phyloP scores from a whole-genome alignment of 2,329 filamentous ascomycete species.

The Fusarium pininemorale region DNA sequence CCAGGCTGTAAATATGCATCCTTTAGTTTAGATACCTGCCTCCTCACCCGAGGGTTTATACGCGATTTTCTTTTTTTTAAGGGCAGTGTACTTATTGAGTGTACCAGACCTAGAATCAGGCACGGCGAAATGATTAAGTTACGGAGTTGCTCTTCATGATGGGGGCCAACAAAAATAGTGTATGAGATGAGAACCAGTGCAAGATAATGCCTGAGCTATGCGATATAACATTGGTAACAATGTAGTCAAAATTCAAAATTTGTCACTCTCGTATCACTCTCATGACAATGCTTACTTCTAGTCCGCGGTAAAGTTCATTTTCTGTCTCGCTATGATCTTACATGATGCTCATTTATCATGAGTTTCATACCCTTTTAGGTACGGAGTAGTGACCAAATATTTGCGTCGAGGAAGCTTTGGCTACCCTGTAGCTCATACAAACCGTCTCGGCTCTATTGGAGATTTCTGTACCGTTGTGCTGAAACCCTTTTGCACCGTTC shows the following conservation, averaged over 20 bases:
- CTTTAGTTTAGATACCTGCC: slow-evolving; percentile 41
- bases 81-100: slow-evolving; percentile 45
- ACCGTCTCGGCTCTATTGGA: neutral
- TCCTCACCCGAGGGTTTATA: slow-evolving; percentile 26
- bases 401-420: neutral
- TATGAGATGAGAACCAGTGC: slow-evolving; percentile 23
- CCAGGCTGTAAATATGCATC: slow-evolving; percentile 61
- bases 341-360: neutral
- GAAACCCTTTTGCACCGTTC: neutral
- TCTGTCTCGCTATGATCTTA: neutral
- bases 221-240: slow-evolving; percentile 13
- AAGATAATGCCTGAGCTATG: slow-evolving; percentile 5
- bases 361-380: neutral
- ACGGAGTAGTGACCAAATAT: neutral
- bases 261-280: neutral
- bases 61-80: slow-evolving; percentile 38
- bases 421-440: neutral
- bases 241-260: slow-evolving; percentile 1
- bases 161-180: slow-evolving; percentile 6
- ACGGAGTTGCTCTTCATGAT: slow-evolving; percentile 36
- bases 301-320: neutral
- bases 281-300: neutral
- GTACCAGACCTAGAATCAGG: slow-evolving; percentile 45
- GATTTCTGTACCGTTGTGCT: neutral
- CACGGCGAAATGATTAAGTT: slow-evolving; percentile 44